phyloP scores from a whole-genome alignment of 768 basidiomycete species.

The Xerocomellus chrysenteron region DNA sequence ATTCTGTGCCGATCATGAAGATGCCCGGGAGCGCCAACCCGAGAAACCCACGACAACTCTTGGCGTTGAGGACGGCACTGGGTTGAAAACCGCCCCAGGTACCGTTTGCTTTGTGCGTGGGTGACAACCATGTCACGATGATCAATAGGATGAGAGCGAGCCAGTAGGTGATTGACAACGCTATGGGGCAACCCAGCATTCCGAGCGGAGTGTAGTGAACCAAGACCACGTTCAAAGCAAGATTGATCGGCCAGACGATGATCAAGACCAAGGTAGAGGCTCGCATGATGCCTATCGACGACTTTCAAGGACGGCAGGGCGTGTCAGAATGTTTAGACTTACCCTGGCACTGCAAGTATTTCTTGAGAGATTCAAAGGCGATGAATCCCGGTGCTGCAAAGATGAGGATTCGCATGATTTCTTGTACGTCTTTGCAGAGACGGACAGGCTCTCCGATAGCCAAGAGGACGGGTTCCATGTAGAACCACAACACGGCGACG shows the following conservation, averaged over 20 bases:
- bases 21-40: constrained; percentile 74
- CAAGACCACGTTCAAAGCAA: constrained; percentile 56
- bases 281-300: constrained; percentile 63
- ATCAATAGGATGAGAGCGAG: constrained; percentile 58
- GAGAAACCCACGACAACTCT: constrained; percentile 57
- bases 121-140: constrained; percentile 48
- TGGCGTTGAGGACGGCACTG: constrained; percentile 42
- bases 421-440: constrained; percentile 61
- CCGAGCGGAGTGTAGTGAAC: constrained; percentile 65
- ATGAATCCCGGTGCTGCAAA: constrained; percentile 71
- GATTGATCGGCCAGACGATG: constrained; percentile 65
- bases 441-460: constrained; percentile 57
- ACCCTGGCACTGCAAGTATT: constrained; percentile 82
- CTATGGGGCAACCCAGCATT: constrained; percentile 63
- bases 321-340: constrained; percentile 5
- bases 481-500: constrained; percentile 60
- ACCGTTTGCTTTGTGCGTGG: constrained; percentile 51
- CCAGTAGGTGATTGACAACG: constrained; percentile 71
- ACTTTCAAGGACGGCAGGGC: neutral
- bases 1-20: constrained; percentile 79
- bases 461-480: constrained; percentile 60
- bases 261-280: constrained; percentile 65
- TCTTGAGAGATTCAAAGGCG: constrained; percentile 75
- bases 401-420: constrained; percentile 62
- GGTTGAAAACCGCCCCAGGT: constrained; percentile 65